Evolutionary conservation across 1,139 yeast species (phyloP), one percentile per base, ranked within the genome.

Genomic region (Schizosaccharomyces versatilis): DNA sequence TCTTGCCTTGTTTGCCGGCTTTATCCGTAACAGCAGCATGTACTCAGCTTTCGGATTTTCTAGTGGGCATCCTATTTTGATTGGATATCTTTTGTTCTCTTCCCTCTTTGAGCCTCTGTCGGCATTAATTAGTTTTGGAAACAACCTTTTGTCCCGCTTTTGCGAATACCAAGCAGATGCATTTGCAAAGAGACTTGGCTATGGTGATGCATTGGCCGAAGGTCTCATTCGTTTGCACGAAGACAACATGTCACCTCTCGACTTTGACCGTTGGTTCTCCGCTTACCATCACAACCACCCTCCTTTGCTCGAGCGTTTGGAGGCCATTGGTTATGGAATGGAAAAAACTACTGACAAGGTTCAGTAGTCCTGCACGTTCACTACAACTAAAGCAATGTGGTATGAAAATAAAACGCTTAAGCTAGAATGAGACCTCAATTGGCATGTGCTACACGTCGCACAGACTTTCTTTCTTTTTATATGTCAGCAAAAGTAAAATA

Each of bases 281-380:
- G 81, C 94, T 49, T 90, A 84, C 69, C 86, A 81, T 66, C 80
- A 83, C 67, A 81, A 90, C 53, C 98, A 90, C 64, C 98, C 98
- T 54, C 81, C 85, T 56, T 71, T 88, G 61, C 78, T 90, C 15
- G 97, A 90, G 70, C 80, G 98, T 71, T 73, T 90, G 62, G 66
- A 70, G 51, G 94, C 94, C 8, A 72, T 90, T 54, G 63, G 64
- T 38, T 59, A 53, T 59, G 55, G 52, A 59, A 60, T 54, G 52
- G 58, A 14, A 58, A 59, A 55, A 59, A 64, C 56, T 53, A 38
- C 36, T 41, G 14, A 32, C 41, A 39, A 48, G 40, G n/a, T 38
- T 44, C 14, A 12, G 24, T 15, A 15, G 32, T 24, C 32, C 5
- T 5, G 32, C 5, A 24, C 32, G 32, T 24, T 24, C 5, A 24